These are phyloP conservation scores for Capsicum pubescens DNA, from an alignment of 257 asterid genomes.

Conservation along the genomic window DNA sequence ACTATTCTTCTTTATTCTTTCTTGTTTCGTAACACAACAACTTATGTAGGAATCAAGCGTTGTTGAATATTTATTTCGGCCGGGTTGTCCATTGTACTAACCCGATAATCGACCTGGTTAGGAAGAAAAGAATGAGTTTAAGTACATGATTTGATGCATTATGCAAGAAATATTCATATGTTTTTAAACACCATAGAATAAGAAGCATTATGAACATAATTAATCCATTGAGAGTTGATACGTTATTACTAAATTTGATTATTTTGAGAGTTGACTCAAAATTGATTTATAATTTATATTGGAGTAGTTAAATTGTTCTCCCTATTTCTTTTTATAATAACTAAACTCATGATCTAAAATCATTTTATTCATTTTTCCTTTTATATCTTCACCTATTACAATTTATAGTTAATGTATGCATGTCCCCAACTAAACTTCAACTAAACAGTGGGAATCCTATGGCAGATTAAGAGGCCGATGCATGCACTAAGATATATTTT, in stretches of 20 bases:
- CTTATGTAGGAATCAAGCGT: no score
- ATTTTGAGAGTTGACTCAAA: conserved; percentile 15
- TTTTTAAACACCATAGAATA: background rate
- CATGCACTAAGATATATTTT: background rate
- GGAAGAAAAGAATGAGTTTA: no score
- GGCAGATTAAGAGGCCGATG: no score
- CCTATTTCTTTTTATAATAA: background rate
- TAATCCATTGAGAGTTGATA: background rate
- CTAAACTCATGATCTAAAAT: background rate
- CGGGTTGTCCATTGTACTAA: no score
- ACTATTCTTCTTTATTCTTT: no score
- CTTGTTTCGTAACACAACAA: no score
- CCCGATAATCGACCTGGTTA: no score
- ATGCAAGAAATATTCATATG: background rate
- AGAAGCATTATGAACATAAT: background rate
- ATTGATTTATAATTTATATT: background rate
- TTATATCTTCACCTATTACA: background rate
- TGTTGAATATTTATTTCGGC: no score
- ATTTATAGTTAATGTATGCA: background rate
- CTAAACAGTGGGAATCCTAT: conserved; percentile 53
- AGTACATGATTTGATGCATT: background rate
- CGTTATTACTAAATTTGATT: background rate
- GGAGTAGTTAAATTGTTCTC: conserved; percentile 8
- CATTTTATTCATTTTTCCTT: background rate
- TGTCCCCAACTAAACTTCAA: conserved; percentile 50